phyloP scores from a whole-genome alignment of 805 yeast species.

The Brettanomyces custersianus region DNA sequence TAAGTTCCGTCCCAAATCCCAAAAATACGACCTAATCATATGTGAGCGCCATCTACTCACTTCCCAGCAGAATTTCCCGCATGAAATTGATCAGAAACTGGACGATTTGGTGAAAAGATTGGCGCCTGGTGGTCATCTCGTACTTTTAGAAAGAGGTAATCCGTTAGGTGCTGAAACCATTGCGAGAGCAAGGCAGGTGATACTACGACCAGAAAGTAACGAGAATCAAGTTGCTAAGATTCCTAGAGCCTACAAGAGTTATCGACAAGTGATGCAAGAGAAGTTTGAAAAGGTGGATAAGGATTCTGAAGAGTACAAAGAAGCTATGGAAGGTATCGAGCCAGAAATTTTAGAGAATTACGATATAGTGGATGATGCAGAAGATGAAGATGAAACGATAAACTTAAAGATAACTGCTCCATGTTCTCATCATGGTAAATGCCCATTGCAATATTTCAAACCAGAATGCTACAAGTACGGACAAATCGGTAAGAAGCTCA shows the following conservation, averaged over 20 bases:
- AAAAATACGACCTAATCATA: constrained; percentile 71
- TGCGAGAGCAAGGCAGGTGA: constrained; percentile 83
- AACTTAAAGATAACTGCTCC: constrained; percentile 74
- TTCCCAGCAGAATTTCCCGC: constrained; percentile 52
- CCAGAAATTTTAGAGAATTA: constrained; percentile 12
- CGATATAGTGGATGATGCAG: constrained; percentile 7
- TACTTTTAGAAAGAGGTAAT: constrained; percentile 81
- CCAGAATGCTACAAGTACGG: constrained; percentile 53
- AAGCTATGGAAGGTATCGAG: constrained; percentile 14
- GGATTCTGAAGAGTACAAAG: constrained; percentile 18
- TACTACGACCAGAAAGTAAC: constrained; percentile 76
- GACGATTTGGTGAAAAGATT: constrained; percentile 51
- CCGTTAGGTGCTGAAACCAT: constrained; percentile 82
- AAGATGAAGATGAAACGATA: constrained; percentile 20
- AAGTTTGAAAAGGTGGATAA: constrained; percentile 1
- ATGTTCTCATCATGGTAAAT: constrained; percentile 76
- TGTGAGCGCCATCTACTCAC: constrained; percentile 71
- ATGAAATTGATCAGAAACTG: constrained; percentile 61
- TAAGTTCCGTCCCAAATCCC: constrained; percentile 37
- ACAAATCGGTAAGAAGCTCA: constrained; percentile 47
- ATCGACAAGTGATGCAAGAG: constrained; percentile 29
- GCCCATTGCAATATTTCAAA: constrained; percentile 78
- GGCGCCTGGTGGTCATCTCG: constrained; percentile 71
- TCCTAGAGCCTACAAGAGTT: constrained; percentile 57
- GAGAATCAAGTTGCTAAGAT: constrained; percentile 48